phyloP scores from a whole-genome alignment of 2,329 filamentous ascomycete genomes.

The Macrophomina phaseolina region DNA sequence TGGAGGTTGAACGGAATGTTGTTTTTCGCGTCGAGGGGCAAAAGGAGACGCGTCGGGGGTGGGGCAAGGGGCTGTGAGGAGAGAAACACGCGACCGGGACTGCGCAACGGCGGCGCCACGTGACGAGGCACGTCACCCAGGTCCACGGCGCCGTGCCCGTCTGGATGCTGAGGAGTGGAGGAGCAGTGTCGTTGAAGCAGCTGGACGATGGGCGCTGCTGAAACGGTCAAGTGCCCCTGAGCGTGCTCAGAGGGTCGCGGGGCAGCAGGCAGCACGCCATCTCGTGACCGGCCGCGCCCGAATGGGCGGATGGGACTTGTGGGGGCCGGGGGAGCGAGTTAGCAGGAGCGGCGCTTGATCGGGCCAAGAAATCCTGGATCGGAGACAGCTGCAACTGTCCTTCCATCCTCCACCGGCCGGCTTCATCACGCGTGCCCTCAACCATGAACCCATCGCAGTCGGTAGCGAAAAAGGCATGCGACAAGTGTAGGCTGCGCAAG shows the following conservation, averaged over 20 bases:
- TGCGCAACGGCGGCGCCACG: background rate
- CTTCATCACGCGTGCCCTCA: background rate
- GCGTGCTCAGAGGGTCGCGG: background rate
- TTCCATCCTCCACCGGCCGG: slow-evolving; percentile 3
- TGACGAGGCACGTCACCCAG: background rate
- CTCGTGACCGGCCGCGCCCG: background rate
- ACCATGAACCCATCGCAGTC: slow-evolving; percentile 13
- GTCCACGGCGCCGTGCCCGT: too few species aligned
- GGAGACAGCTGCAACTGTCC: background rate
- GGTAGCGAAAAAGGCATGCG: slow-evolving; percentile 21
- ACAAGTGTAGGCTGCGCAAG: slow-evolving; percentile 24
- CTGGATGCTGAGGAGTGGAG: too few species aligned
- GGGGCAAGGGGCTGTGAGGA: too few species aligned
- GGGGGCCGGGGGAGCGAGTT: slow-evolving; percentile 5
- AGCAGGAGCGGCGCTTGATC: background rate
- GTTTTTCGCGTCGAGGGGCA: background rate
- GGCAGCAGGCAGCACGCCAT: background rate
- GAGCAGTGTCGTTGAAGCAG: background rate
- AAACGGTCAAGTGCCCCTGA: background rate
- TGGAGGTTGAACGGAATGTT: background rate
- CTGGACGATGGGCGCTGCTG: too few species aligned
- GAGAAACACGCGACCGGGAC: background rate
- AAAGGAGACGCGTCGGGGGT: background rate
- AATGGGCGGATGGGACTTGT: background rate
- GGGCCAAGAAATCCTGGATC: slow-evolving; percentile 22